Percentiles rank a stretch among this genome's conserved stretches.
phyloP scores from a whole-genome alignment of 1,284 basidiomycete genomes.

The Microbotryum scabiosae region DNA sequence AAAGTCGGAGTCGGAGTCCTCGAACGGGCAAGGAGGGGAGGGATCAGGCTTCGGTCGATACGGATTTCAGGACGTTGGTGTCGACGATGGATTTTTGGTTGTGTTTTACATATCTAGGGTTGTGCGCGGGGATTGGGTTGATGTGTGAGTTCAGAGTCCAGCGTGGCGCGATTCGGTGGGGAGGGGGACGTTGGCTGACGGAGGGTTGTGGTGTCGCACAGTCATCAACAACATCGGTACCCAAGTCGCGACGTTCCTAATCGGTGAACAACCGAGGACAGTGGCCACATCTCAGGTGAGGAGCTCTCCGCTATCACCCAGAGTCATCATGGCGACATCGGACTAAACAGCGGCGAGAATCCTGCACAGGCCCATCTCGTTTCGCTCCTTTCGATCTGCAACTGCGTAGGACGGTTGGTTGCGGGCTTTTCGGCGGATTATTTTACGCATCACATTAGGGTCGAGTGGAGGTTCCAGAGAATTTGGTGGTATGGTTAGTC shows the following conservation, averaged over 20 bases:
- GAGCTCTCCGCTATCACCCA: too few species aligned
- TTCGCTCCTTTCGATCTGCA: slow-evolving; percentile 16
- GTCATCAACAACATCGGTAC: slow-evolving; percentile 26
- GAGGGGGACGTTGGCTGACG: too few species aligned
- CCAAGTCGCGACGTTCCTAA: slow-evolving; percentile 9
- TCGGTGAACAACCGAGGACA: not conserved
- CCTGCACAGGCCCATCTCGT: slow-evolving; percentile 13
- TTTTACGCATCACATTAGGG: slow-evolving; percentile 10
- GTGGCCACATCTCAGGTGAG: not conserved
- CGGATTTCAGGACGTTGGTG: slow-evolving; percentile 11
- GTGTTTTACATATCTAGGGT: slow-evolving; percentile 8
- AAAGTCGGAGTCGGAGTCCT: not conserved
- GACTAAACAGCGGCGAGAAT: not conserved
- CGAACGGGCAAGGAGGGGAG: slow-evolving; percentile 3
- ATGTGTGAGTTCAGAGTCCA: slow-evolving; percentile 9
- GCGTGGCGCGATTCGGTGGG: not conserved
- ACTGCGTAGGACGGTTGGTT: slow-evolving; percentile 12
- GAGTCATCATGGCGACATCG: too few species aligned
- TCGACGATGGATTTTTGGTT: slow-evolving; percentile 13
- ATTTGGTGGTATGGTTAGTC: slow-evolving; percentile 19
- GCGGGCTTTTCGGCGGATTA: slow-evolving; percentile 14
- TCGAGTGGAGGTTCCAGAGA: slow-evolving; percentile 8
- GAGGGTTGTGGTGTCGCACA: not conserved
- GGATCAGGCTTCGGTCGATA: slow-evolving; percentile 10
- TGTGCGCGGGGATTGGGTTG: slow-evolving; percentile 17